Evolutionary conservation across 2,329 filamentous ascomycete genomes (phyloP).

Genomic region (Cordyceps militaris): DNA sequence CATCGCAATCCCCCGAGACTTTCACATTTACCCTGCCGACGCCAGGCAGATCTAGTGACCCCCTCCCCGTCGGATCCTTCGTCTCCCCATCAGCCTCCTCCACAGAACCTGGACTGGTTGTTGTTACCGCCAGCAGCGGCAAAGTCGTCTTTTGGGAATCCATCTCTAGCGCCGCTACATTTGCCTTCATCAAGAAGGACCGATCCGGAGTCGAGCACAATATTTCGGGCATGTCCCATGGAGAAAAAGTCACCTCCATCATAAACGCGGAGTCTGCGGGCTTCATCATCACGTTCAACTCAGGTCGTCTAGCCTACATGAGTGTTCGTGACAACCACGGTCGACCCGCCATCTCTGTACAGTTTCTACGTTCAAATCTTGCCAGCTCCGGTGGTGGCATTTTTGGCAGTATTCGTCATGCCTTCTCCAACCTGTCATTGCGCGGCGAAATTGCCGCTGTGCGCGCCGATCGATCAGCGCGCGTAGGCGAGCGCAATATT

Average conservation of each 20-base stretch:
- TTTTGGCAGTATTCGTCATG: constrained; percentile 73
- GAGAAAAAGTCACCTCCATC: constrained; percentile 70
- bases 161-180: constrained; percentile 77
- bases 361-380: constrained; percentile 61
- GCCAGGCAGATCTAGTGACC: constrained; percentile 58
- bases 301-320: constrained; percentile 78
- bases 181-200: constrained; percentile 76
- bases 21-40: constrained; percentile 76
- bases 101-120: constrained; percentile 77
- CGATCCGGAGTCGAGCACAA: constrained; percentile 70
- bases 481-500: constrained; percentile 77
- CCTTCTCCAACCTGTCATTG: constrained; percentile 61
- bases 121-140: constrained; percentile 76
- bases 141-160: constrained; percentile 94
- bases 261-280: constrained; percentile 79
- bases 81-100: constrained; percentile 70
- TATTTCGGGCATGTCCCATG: constrained; percentile 67
- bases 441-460: constrained; percentile 77
- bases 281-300: constrained; percentile 78
- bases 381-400: constrained; percentile 56
- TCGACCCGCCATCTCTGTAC: constrained; percentile 69
- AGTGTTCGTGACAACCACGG: constrained; percentile 82
- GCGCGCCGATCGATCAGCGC: constrained; percentile 61
- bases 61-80: constrained; percentile 74
- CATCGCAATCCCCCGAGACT: constrained; percentile 62